Conservation (phyloP, 2,329 filamentous ascomycete genomes). For the Fusarium succisae region DNA sequence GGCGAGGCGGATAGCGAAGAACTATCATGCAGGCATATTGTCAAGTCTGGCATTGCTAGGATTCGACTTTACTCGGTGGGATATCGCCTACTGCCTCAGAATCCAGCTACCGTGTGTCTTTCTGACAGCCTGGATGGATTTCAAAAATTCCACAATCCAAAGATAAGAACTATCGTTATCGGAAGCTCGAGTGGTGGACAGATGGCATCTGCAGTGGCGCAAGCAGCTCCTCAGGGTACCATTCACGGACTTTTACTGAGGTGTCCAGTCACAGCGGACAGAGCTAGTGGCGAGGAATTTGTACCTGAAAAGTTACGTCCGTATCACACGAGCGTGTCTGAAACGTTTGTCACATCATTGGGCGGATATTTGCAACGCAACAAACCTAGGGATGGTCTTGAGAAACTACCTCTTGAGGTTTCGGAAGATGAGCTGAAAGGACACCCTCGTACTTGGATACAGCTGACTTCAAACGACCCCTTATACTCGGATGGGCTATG, state of each 20-base stretch:
- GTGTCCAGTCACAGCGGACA: constrained; percentile 59
- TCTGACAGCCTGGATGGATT: constrained; percentile 55
- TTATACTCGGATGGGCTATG: constrained; percentile 62
- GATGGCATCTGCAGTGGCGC: constrained; percentile 56
- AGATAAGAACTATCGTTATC: constrained; percentile 46
- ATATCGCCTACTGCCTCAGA: constrained; percentile 56
- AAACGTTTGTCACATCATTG: constrained; percentile 50
- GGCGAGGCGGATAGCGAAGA: constrained; percentile 62
- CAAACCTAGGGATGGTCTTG: constrained; percentile 52
- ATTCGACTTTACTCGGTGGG: constrained; percentile 55
- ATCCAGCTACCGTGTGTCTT: constrained; percentile 52
- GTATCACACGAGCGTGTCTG: constrained; percentile 53
- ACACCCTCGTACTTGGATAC: constrained; percentile 57
- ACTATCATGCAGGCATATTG: constrained; percentile 55
- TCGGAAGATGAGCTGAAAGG: constrained; percentile 41
- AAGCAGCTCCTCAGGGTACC: constrained; percentile 39
- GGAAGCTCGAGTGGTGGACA: constrained; percentile 61
- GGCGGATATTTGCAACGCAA: constrained; percentile 46
- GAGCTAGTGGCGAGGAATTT: constrained; percentile 48
- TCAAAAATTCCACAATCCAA: constrained; percentile 10
- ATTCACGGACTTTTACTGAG: constrained; percentile 56
- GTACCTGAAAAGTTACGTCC: constrained; percentile 49
- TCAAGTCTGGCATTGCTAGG: constrained; percentile 42
- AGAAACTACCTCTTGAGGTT: constrained; percentile 54
- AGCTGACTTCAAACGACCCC: constrained; percentile 61